Percentiles rank a stretch among this genome's conserved stretches.
phyloP scores from a whole-genome alignment of 83 land plant genomes.

The Thuja plicata region DNA sequence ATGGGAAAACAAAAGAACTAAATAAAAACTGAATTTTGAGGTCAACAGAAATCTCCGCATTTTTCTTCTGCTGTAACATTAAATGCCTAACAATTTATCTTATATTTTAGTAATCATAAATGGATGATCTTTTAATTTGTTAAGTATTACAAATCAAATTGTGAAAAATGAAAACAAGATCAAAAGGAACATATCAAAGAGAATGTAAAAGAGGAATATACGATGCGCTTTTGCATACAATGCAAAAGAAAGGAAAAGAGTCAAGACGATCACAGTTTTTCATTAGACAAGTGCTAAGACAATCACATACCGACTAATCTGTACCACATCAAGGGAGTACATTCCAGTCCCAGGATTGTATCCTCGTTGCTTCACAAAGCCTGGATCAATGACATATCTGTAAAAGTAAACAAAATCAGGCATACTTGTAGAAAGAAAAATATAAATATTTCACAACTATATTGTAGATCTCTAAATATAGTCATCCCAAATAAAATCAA shows the following conservation, averaged over 20 bases:
- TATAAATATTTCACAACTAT: background rate
- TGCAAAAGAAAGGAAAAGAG: background rate
- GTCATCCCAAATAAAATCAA: background rate
- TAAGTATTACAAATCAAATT: background rate
- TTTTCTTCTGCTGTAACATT: background rate
- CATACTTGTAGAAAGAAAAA: background rate
- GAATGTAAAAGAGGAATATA: background rate
- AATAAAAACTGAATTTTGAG: background rate
- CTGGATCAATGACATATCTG: constrained; percentile 96
- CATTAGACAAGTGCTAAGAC: background rate
- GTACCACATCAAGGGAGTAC: constrained; percentile 94
- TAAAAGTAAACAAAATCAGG: constrained; percentile 9
- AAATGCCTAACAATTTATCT: background rate
- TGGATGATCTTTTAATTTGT: background rate
- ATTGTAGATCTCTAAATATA: background rate
- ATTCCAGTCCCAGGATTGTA: constrained; percentile 93
- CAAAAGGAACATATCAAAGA: background rate
- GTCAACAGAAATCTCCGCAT: background rate
- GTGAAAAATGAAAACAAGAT: constrained; percentile 6
- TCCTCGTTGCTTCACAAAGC: constrained; percentile 93
- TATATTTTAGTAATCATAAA: background rate
- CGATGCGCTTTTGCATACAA: background rate
- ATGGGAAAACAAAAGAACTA: too few relatives aligned
- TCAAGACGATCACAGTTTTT: background rate
- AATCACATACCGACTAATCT: constrained; percentile 79